Evolutionary conservation across 768 basidiomycete species (phyloP).

Genomic region (Boletus sensibilis): DNA sequence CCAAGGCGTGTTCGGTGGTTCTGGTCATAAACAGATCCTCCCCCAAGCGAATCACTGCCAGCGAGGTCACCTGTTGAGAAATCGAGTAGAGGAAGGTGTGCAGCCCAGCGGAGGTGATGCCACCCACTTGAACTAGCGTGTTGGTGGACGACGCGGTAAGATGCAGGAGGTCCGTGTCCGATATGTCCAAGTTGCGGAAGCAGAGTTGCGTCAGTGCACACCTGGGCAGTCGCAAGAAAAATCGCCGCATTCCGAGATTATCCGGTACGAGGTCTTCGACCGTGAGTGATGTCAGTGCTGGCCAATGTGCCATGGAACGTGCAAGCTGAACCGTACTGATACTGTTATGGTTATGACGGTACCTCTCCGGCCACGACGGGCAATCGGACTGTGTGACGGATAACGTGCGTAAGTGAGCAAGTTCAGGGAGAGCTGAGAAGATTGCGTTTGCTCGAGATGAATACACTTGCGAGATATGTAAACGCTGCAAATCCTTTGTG

Average conservation of each 20-base stretch:
- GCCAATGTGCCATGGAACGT: neutral
- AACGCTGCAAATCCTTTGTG: neutral
- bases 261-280: neutral
- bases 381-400: neutral
- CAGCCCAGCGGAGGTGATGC: neutral
- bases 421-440: neutral
- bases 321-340: neutral
- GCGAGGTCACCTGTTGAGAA: neutral
- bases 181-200: neutral
- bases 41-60: neutral
- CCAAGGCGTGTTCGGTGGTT: neutral
- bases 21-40: too few species aligned
- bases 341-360: neutral
- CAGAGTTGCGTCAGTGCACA: constrained; percentile 1
- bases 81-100: neutral
- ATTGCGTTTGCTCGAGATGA: neutral
- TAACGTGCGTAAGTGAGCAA: neutral
- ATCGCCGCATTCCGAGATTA: neutral
- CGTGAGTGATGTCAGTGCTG: neutral
- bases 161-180: neutral
- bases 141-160: neutral
- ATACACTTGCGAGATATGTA: neutral
- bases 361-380: too few species aligned
- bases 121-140: neutral
- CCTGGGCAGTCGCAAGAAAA: neutral